Percentiles rank a stretch among this genome's conserved stretches.
Conservation (phyloP, 495 filamentous ascomycete genomes). For the Penicillium canescens region DNA sequence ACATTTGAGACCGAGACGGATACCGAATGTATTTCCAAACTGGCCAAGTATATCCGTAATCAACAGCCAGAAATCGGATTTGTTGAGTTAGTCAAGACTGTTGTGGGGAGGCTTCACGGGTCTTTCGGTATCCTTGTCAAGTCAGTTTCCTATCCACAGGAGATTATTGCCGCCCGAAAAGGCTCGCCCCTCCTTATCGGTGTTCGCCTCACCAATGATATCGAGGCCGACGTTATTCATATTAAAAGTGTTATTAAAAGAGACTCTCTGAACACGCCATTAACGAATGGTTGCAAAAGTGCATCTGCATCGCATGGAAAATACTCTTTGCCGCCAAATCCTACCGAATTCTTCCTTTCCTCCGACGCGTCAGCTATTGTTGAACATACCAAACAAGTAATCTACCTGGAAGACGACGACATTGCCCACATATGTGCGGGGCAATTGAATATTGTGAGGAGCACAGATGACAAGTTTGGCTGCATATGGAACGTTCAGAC, state of each 20-base stretch:
- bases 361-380: slow-evolving; percentile 98
- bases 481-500: slow-evolving; percentile 95
- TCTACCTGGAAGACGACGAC: slow-evolving; percentile 98
- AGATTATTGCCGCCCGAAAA: slow-evolving; percentile 96
- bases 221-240: slow-evolving; percentile 99
- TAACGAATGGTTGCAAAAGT: too few species aligned
- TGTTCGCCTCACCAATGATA: slow-evolving; percentile 92
- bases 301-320: too few species aligned
- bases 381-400: slow-evolving; percentile 99
- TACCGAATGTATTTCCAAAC: slow-evolving; percentile 98
- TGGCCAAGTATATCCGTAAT: slow-evolving; percentile 97
- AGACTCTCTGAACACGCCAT: slow-evolving; percentile 59
- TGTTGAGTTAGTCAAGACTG: slow-evolving; percentile 91
- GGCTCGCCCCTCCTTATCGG: slow-evolving; percentile 96
- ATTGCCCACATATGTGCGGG: slow-evolving; percentile 99
- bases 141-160: slow-evolving; percentile 97
- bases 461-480: slow-evolving; percentile 73
- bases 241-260: slow-evolving; percentile 80
- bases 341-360: slow-evolving; percentile 98
- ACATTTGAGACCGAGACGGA: slow-evolving; percentile 98
- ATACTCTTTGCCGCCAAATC: slow-evolving; percentile 84
- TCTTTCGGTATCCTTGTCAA: slow-evolving; percentile 96
- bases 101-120: slow-evolving; percentile 97
- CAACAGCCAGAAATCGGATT: slow-evolving; percentile 93
- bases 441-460: slow-evolving; percentile 96